These are phyloP conservation scores for Condylostoma magnum DNA, from an alignment of 169 alveolate species.

Conservation along the genomic window DNA sequence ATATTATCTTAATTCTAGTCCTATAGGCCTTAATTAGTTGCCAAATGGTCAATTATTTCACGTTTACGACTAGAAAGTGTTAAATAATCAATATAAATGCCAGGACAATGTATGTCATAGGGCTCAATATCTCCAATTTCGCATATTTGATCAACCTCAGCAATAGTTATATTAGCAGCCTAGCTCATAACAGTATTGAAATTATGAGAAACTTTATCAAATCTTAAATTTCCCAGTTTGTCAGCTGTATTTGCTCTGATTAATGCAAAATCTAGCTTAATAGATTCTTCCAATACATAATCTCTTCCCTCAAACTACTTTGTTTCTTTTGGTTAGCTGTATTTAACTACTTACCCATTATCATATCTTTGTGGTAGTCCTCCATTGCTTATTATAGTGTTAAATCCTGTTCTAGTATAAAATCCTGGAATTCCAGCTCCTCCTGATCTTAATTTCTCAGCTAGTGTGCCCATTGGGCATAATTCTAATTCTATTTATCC, in stretches of 20 bases:
- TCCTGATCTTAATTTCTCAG: constrained; percentile 59
- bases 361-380: constrained; percentile 42
- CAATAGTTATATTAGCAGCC: constrained; percentile 34
- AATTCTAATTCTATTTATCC: constrained; percentile 60
- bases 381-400: constrained; percentile 49
- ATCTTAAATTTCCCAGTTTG: constrained; percentile 38
- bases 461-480: constrained; percentile 61
- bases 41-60: constrained; percentile 38
- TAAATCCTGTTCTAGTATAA: constrained; percentile 59
- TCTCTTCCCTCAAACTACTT: constrained; percentile 33
- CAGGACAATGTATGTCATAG: constrained; percentile 43
- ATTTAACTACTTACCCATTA: background rate
- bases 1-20: constrained; percentile 18
- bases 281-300: constrained; percentile 50
- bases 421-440: constrained; percentile 70
- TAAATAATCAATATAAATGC: constrained; percentile 39
- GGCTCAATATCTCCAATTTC: constrained; percentile 52
- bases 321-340: constrained; percentile 27
- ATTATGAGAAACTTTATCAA: constrained; percentile 38
- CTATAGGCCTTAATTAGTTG: constrained; percentile 4
- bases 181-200: constrained; percentile 44
- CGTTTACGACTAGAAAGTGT: constrained; percentile 27
- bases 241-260: constrained; percentile 47
- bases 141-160: constrained; percentile 50
- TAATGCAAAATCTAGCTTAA: constrained; percentile 43